phyloP scores from a whole-genome alignment of 306 rosid species.

The Lotus japonicus region DNA sequence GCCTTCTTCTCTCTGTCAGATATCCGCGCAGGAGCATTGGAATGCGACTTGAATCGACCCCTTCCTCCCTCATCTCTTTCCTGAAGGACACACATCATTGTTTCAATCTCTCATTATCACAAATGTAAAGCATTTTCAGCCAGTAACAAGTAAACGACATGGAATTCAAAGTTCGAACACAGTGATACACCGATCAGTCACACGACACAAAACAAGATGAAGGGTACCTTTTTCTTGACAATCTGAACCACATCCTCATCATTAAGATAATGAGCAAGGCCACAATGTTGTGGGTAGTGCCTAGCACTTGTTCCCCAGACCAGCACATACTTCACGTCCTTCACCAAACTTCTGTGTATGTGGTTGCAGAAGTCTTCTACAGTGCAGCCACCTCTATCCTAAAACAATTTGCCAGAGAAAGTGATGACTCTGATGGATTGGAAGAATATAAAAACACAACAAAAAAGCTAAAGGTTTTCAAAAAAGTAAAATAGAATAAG shows the following conservation, averaged over 20 bases:
- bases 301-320: slow-evolving; percentile 95
- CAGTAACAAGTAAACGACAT: neutral
- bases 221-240: slow-evolving; percentile 91
- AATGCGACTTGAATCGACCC: slow-evolving; percentile 95
- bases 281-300: slow-evolving; percentile 97
- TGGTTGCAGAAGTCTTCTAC: slow-evolving; percentile 98
- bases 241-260: slow-evolving; percentile 98
- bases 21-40: slow-evolving; percentile 87
- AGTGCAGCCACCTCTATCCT: slow-evolving; percentile 98
- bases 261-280: slow-evolving; percentile 64
- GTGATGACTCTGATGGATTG: neutral
- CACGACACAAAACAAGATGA: slow-evolving; percentile 3
- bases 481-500: neutral
- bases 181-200: neutral
- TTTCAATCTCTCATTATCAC: slow-evolving; percentile 10
- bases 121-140: neutral
- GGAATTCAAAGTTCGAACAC: slow-evolving; percentile 1
- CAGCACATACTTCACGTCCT: slow-evolving; percentile 97
- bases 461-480: neutral
- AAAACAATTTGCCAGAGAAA: slow-evolving; percentile 25
- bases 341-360: slow-evolving; percentile 88
- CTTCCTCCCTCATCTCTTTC: slow-evolving; percentile 89
- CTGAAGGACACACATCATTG: slow-evolving; percentile 33
- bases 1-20: slow-evolving; percentile 98
- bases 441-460: neutral